These are phyloP conservation scores for Neurospora sp. DNA, from an alignment of 495 filamentous ascomycete species.

Conservation along the genomic window DNA sequence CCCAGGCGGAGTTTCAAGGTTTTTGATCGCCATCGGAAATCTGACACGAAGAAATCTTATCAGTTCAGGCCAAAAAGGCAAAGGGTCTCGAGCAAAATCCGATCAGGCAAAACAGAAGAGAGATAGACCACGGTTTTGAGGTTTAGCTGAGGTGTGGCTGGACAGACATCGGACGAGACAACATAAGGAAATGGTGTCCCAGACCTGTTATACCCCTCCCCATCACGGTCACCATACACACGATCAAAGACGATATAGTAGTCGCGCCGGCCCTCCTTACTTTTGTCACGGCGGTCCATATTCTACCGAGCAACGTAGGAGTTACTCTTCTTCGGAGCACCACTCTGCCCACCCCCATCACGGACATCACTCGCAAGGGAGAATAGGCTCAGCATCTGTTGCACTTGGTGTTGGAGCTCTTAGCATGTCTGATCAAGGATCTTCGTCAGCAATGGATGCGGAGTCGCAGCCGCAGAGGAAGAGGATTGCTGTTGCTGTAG, in stretches of 20 bases:
- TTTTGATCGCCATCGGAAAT: background rate
- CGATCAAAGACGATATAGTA: slow-evolving; percentile 29
- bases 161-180: slow-evolving; percentile 6
- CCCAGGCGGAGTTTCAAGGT: background rate
- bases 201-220: slow-evolving; percentile 22
- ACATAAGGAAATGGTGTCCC: slow-evolving; percentile 29
- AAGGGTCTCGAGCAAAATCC: background rate
- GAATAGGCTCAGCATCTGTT: background rate
- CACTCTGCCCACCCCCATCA: background rate
- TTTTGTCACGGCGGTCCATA: slow-evolving; percentile 23
- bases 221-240: slow-evolving; percentile 11
- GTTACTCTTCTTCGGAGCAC: background rate
- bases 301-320: slow-evolving; percentile 9
- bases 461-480: slow-evolving; percentile 38
- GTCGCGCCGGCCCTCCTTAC: slow-evolving; percentile 26
- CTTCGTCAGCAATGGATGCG: slow-evolving; percentile 14
- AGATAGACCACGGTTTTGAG: background rate
- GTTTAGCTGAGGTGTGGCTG: slow-evolving; percentile 1
- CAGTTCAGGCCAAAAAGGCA: background rate
- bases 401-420: slow-evolving; percentile 22
- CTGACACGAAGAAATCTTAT: background rate
- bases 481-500: slow-evolving; percentile 62
- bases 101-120: background rate
- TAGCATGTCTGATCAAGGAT: slow-evolving; percentile 31
- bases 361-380: background rate